Evolutionary conservation across 345 rosid genomes (phyloP), one percentile per base, ranked within the genome.

Genomic region (Citrus reticulata): DNA sequence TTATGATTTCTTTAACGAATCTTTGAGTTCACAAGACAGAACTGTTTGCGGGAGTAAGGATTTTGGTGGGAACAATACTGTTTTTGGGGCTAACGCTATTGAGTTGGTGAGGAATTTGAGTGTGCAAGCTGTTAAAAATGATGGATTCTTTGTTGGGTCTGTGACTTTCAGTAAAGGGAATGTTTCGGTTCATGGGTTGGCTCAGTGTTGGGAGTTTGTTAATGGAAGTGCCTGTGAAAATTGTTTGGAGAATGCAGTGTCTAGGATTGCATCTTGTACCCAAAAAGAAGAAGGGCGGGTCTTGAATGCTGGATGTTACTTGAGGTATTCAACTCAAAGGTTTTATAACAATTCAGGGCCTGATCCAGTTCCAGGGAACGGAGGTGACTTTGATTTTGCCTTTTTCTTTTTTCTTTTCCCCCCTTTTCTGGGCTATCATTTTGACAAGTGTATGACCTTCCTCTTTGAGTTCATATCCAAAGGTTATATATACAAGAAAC

Each of bases 191-290:
- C 92, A 88, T 79, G 99, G 94, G 55, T 79, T 95, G 82, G 99
- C 93, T 75, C 99, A 95, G 84, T 95, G 98, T 77, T 93, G 97
- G 97, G 87, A 91, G 78, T 61, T 85, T 9, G 83, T 93, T 14
- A 89, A 78, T 74, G 61, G 76, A 1, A 90, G 85, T 77, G 86
- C 82, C 5, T 93, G 95, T 73, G 84, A 13, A 79, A 76, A 75
- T 70, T 93, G 97, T 84, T 87, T 93, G 77, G 74, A 65, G 34
- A 81, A 87, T 60, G 93, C 91, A 7, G 81, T 77, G 1, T 72
- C 80, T 9, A 68, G 42, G 22, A 86, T 93, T 73, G 69, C 77
- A 34, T 88, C 89, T 9, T 91, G 95, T 84, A 72, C 82, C 55
- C 89, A 83, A 9, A 89, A 76, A 49, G 87, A 86, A 84, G 97